A percentile compares a stretch with the other conserved stretches of the same genome.
Conservation (phyloP, 192 early-diverging fungal species). For the Podila clonocystis region DNA sequence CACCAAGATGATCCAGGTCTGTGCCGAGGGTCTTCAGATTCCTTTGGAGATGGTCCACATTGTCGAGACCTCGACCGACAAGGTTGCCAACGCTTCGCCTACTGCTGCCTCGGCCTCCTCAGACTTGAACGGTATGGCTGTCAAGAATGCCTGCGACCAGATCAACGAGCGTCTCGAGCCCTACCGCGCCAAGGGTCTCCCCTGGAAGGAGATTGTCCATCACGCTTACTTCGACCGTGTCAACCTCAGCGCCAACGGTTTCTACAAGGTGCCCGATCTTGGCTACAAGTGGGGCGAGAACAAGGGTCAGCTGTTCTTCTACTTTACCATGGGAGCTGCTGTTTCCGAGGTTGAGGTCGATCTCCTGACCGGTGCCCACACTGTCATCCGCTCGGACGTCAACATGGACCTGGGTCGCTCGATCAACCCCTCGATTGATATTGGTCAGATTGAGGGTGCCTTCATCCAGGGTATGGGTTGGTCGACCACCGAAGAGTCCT, state of each 20-base stretch:
- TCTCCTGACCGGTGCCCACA: slow-evolving; percentile 82
- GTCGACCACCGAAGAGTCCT: slow-evolving; percentile 85
- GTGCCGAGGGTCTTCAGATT: slow-evolving; percentile 82
- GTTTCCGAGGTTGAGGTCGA: slow-evolving; percentile 89
- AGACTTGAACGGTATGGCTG: slow-evolving; percentile 86
- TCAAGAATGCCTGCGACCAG: slow-evolving; percentile 80
- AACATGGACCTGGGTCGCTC: slow-evolving; percentile 88
- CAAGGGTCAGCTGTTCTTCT: slow-evolving; percentile 76
- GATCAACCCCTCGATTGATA: slow-evolving; percentile 88
- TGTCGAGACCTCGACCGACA: slow-evolving; percentile 77
- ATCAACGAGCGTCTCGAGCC: slow-evolving; percentile 78
- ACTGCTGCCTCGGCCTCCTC: slow-evolving; percentile 84
- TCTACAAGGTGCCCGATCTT: slow-evolving; percentile 86
- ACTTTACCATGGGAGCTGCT: slow-evolving; percentile 88
- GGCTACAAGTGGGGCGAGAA: slow-evolving; percentile 78
- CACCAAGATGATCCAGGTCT: slow-evolving; percentile 89
- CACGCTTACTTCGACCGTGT: slow-evolving; percentile 83
- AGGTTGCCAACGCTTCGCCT: slow-evolving; percentile 80
- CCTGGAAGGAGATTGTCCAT: slow-evolving; percentile 59
- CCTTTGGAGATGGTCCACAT: slow-evolving; percentile 72
- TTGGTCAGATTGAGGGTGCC: slow-evolving; percentile 92
- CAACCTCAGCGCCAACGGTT: slow-evolving; percentile 84
- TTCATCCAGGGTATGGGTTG: slow-evolving; percentile 88
- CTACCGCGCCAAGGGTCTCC: slow-evolving; percentile 67
- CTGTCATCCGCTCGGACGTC: slow-evolving; percentile 77